A percentile compares a stretch with the other conserved stretches of the same genome.
Evolutionary conservation across 2,329 filamentous ascomycete genomes (phyloP).

Genomic region (Cytospora mali): DNA sequence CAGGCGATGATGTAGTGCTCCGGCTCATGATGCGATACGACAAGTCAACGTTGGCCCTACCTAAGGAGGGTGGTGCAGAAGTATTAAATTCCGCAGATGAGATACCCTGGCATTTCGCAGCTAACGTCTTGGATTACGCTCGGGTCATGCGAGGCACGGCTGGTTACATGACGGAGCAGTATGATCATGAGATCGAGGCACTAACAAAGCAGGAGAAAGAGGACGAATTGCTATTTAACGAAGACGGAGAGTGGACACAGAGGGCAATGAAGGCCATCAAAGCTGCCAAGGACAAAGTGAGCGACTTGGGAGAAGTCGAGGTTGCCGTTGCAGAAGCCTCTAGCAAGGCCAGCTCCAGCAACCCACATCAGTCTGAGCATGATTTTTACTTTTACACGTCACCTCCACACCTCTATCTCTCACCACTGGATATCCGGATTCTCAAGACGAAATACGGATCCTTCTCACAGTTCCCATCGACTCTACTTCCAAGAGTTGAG

Average conservation of each 20-base stretch:
- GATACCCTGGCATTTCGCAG: constrained; percentile 93
- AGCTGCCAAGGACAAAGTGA: constrained; percentile 74
- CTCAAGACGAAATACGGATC: constrained; percentile 85
- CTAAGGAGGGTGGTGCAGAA: constrained; percentile 75
- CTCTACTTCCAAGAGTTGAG: constrained; percentile 83
- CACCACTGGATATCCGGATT: constrained; percentile 88
- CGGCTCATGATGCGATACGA: constrained; percentile 81
- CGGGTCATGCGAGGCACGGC: constrained; percentile 93
- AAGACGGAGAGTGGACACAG: constrained; percentile 90
- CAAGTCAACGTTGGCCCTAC: constrained; percentile 83
- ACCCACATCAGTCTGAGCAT: constrained; percentile 40
- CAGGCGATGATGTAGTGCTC: constrained; percentile 87
- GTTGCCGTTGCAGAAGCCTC: constrained; percentile 32
- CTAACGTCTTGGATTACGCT: constrained; percentile 92
- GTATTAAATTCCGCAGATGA: constrained; percentile 70
- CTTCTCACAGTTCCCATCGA: constrained; percentile 81
- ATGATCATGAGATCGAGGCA: constrained; percentile 75
- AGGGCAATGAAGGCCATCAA: constrained; percentile 77
- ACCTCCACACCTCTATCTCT: constrained; percentile 85
- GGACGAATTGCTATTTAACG: constrained; percentile 87
- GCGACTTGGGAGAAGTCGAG: constrained; percentile 44
- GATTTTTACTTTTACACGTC: constrained; percentile 88
- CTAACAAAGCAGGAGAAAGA: constrained; percentile 78
- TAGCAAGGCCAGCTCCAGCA: constrained; percentile 30
- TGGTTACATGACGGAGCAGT: constrained; percentile 83